phyloP scores from a whole-genome alignment of 805 yeast genomes.

The Monosporozyma aerobia region DNA sequence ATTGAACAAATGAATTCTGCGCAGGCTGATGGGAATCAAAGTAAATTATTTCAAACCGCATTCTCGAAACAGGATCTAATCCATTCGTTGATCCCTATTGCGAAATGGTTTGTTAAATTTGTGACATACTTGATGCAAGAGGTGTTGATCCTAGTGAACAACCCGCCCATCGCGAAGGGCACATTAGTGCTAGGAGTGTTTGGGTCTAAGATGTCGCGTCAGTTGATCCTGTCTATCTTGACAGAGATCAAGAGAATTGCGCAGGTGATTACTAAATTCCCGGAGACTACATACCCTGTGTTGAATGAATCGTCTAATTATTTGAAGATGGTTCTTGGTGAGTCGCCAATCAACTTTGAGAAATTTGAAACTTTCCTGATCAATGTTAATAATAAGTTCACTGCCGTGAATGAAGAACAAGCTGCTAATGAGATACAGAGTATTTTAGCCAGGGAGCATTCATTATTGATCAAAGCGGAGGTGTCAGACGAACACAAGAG shows the following conservation, averaged over 20 bases:
- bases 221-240: conserved; percentile 55
- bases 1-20: conserved; percentile 25
- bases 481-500: conserved; percentile 38
- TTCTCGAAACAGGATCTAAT: conserved; percentile 54
- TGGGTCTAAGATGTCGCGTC: conserved; percentile 61
- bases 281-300: conserved; percentile 39
- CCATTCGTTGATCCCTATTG: conserved; percentile 60
- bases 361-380: conserved; percentile 51
- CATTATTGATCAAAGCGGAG: conserved; percentile 51
- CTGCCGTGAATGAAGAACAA: conserved; percentile 25
- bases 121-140: conserved; percentile 68
- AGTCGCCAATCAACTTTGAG: conserved; percentile 47
- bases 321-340: conserved; percentile 24
- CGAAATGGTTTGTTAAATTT: conserved; percentile 80
- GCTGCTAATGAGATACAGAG: conserved; percentile 8
- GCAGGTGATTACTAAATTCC: conserved; percentile 47
- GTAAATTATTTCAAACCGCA: conserved; percentile 39
- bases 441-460: conserved; percentile 21
- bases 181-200: conserved; percentile 50
- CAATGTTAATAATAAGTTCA: conserved; percentile 39
- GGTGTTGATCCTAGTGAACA: conserved; percentile 38
- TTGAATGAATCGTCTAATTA: conserved; percentile 27
- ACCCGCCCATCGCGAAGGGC: conserved; percentile 15
- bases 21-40: conserved; percentile 28
- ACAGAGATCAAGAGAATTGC: conserved; percentile 54